Evolutionary conservation across 192 early-diverging fungal species (phyloP).

Genomic region (Linnemannia schmuckeri): DNA sequence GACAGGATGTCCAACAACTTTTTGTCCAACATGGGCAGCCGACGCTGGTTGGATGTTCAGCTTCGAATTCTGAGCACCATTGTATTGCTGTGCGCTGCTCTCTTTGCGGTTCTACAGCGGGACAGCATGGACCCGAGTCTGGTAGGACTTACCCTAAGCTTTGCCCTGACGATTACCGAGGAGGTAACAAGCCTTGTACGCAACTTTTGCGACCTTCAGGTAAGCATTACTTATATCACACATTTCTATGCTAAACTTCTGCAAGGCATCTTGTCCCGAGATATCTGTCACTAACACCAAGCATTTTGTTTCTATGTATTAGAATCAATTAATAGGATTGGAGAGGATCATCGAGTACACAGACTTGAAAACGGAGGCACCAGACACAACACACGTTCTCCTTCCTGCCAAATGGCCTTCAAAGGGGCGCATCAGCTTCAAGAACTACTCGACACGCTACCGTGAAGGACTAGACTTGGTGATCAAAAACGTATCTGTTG

Average conservation of each 20-base stretch:
- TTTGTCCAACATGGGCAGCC: constrained; percentile 32
- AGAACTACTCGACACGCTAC: constrained; percentile 83
- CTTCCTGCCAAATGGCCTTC: constrained; percentile 72
- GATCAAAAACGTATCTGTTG: constrained; percentile 77
- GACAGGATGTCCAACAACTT: constrained; percentile 32
- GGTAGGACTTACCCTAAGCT: constrained; percentile 61
- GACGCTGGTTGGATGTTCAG: constrained; percentile 44
- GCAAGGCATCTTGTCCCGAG: background rate
- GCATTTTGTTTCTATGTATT: constrained; percentile 38
- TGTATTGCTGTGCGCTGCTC: constrained; percentile 11
- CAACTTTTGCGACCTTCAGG: constrained; percentile 78
- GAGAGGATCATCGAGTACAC: constrained; percentile 55
- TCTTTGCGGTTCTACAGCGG: constrained; percentile 28
- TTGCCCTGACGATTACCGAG: constrained; percentile 81
- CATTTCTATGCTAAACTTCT: background rate
- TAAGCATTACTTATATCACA: background rate
- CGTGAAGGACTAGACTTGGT: constrained; percentile 77
- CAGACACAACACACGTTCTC: constrained; percentile 12
- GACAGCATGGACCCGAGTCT: constrained; percentile 70
- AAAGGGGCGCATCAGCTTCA: constrained; percentile 77
- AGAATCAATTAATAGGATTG: constrained; percentile 37
- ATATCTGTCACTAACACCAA: background rate
- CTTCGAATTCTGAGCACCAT: constrained; percentile 52
- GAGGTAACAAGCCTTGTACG: constrained; percentile 81
- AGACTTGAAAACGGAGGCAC: constrained; percentile 52